phyloP scores from a whole-genome alignment of 139 green algal species.

The Deuterostichococcus epilithicus region DNA sequence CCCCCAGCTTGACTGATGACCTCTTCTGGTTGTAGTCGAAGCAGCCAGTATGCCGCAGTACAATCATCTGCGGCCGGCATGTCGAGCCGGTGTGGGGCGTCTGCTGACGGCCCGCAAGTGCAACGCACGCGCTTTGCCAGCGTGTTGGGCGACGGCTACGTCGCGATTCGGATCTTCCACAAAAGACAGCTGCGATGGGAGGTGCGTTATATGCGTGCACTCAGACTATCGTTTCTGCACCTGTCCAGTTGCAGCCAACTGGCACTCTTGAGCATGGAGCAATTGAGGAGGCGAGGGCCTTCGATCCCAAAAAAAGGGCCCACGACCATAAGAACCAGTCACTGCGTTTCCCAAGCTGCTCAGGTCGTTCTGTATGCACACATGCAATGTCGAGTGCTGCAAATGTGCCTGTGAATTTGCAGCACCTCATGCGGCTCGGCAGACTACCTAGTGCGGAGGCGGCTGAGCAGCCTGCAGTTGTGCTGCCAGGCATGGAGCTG shows the following conservation, averaged over 20 bases:
- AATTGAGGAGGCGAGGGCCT: no score
- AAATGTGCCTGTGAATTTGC: slow-evolving; percentile 14
- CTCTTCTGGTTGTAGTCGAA: background rate
- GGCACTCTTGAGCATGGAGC: no score
- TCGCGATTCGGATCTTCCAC: slow-evolving; percentile 82
- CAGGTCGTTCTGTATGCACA: no score
- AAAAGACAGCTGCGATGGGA: slow-evolving; percentile 71
- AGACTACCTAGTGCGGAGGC: slow-evolving; percentile 12
- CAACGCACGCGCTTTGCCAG: slow-evolving; percentile 18
- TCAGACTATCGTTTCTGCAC: no score
- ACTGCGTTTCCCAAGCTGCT: no score
- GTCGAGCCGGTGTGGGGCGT: slow-evolving; percentile 86
- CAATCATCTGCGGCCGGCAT: slow-evolving; percentile 69
- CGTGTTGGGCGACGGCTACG: slow-evolving; percentile 65
- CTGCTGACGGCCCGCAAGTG: slow-evolving; percentile 23
- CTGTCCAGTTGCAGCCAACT: no score
- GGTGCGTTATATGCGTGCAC: background rate
- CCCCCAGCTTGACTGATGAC: no score
- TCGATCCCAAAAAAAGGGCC: no score
- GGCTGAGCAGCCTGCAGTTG: slow-evolving; percentile 27
- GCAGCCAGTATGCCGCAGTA: slow-evolving; percentile 59
- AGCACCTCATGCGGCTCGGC: slow-evolving; percentile 60
- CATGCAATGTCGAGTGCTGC: no score
- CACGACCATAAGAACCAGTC: no score
- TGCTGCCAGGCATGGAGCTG: no score